A percentile compares a stretch with the other conserved stretches of the same genome.
Evolutionary conservation across 257 asterid genomes (phyloP).

Genomic region (Ilex asprella): DNA sequence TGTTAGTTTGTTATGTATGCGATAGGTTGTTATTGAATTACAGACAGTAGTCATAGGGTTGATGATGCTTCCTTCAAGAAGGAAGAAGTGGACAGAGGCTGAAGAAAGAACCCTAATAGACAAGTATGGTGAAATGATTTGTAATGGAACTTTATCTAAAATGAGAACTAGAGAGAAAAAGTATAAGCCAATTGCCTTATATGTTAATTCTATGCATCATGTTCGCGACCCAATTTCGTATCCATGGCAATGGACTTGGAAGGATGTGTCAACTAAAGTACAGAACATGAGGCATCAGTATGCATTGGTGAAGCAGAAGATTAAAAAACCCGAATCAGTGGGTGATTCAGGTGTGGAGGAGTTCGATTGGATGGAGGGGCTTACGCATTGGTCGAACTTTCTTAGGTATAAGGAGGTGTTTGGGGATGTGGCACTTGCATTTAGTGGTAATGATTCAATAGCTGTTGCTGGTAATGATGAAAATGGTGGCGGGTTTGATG

Average conservation of each 20-base stretch:
- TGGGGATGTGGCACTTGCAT: slow-evolving; percentile 66
- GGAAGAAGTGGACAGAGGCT: slow-evolving; percentile 98
- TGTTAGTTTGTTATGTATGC: too few relatives aligned
- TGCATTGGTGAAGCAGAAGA: slow-evolving; percentile 93
- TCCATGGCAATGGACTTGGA: slow-evolving; percentile 99
- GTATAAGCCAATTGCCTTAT: slow-evolving; percentile 71
- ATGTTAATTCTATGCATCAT: slow-evolving; percentile 76
- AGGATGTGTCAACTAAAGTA: slow-evolving; percentile 89
- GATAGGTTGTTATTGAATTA: too few relatives aligned
- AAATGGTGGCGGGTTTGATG: slow-evolving; percentile 63
- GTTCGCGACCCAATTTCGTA: slow-evolving; percentile 50
- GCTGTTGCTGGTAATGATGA: slow-evolving; percentile 62
- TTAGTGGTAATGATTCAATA: slow-evolving; percentile 30
- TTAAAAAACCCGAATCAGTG: slow-evolving; percentile 55
- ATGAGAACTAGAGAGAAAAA: slow-evolving; percentile 96
- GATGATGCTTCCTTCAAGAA: slow-evolving; percentile 89
- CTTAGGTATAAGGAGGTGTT: slow-evolving; percentile 83
- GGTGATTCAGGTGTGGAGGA: slow-evolving; percentile 55
- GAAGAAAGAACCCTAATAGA: slow-evolving; percentile 92
- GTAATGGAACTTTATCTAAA: slow-evolving; percentile 72
- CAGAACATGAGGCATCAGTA: slow-evolving; percentile 99
- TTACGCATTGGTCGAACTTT: slow-evolving; percentile 80
- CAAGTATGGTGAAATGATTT: slow-evolving; percentile 71
- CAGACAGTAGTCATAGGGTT: neutral
- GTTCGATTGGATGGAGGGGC: slow-evolving; percentile 97